A percentile compares a stretch with the other conserved stretches of the same genome.
Conservation (phyloP, 2,329 filamentous ascomycete species). For the Epichloe hybrida region DNA sequence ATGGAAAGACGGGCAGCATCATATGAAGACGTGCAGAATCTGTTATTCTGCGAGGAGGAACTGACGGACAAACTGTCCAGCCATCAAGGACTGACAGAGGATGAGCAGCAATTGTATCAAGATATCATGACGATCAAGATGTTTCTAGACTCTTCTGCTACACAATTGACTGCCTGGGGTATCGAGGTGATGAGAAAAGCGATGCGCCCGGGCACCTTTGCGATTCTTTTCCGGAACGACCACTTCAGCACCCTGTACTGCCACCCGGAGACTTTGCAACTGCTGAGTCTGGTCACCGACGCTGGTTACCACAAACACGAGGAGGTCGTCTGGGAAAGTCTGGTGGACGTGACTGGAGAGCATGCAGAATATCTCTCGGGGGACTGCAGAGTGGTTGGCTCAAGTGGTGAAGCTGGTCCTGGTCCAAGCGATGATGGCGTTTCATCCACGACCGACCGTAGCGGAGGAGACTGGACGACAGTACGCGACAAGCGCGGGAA, state of each 20-base stretch:
- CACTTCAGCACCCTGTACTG: constrained; percentile 93
- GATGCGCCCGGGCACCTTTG: constrained; percentile 64
- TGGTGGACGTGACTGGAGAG: constrained; percentile 78
- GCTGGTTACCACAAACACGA: constrained; percentile 78
- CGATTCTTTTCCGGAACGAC: constrained; percentile 91
- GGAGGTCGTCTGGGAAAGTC: constrained; percentile 90
- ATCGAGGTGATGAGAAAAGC: constrained; percentile 59
- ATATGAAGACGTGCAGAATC: constrained; percentile 83
- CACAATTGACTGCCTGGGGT: constrained; percentile 75
- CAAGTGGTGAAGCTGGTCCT: constrained; percentile 13
- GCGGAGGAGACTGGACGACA: constrained; percentile 40
- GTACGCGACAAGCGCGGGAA: constrained; percentile 27
- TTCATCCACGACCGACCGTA: constrained; percentile 9
- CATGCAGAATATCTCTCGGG: constrained; percentile 76
- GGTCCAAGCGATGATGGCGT: constrained; percentile 8
- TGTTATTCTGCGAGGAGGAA: constrained; percentile 81
- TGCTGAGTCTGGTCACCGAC: constrained; percentile 83
- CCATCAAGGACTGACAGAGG: constrained; percentile 41
- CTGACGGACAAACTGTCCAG: constrained; percentile 59
- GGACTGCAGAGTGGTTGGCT: constrained; percentile 77
- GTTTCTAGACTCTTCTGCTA: constrained; percentile 68
- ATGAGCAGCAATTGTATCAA: constrained; percentile 68
- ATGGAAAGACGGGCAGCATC: constrained; percentile 64
- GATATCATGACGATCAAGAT: constrained; percentile 75
- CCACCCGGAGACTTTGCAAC: constrained; percentile 60